Evolutionary conservation across 139 green algal genomes (phyloP).

Genomic region (Chlamydomonas asymmetrica): DNA sequence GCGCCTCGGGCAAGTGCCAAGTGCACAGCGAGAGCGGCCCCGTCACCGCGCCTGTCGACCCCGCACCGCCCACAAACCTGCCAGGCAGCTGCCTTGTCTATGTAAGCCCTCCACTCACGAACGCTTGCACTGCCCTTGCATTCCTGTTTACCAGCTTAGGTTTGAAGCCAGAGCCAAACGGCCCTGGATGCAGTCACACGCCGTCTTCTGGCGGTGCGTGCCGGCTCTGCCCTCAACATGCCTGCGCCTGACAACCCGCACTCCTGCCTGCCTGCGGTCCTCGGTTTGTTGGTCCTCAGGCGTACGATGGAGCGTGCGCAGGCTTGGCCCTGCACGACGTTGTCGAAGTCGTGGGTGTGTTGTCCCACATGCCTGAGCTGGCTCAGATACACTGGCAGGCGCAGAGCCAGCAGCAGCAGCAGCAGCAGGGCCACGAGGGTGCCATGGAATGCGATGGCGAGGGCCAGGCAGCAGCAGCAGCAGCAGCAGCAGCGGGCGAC

Average conservation of each 20-base stretch:
- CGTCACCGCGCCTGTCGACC: neutral
- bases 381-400: conserved; percentile 30
- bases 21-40: neutral
- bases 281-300: no score
- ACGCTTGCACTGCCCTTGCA: no score
- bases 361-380: conserved; percentile 49
- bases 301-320: conserved; percentile 49
- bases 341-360: conserved; percentile 64
- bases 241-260: no score
- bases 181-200: no score
- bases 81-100: conserved; percentile 61
- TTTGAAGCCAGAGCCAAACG: no score
- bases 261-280: no score
- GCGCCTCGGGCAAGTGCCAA: no score
- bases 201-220: no score
- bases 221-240: no score
- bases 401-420: neutral
- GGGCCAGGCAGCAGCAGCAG: neutral
- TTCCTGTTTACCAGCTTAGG: no score
- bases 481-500: no score
- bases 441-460: no score
- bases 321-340: conserved; percentile 67
- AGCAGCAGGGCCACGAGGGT: neutral
- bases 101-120: conserved; percentile 28
- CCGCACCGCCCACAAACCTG: neutral